These are phyloP conservation scores for Nannizziopsis arthrosporioides DNA, from an alignment of 2,329 filamentous ascomycete species.

Conservation along the genomic window DNA sequence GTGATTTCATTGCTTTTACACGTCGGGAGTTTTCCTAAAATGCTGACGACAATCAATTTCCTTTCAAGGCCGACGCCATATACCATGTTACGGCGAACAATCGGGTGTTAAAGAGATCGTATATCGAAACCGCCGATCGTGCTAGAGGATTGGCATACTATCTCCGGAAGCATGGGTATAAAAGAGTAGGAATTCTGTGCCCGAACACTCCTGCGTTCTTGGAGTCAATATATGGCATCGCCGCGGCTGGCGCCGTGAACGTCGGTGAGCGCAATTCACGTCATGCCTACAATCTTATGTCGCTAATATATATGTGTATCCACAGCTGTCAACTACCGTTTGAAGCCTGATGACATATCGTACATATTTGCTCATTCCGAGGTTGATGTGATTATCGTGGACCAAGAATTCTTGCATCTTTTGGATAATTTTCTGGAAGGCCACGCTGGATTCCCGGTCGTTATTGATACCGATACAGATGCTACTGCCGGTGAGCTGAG, in stretches of 20 bases:
- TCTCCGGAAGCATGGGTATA: constrained; percentile 59
- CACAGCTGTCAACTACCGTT: constrained; percentile 53
- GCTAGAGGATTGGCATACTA: constrained; percentile 82
- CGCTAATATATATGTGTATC: neutral
- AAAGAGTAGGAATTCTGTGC: constrained; percentile 70
- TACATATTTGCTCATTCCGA: constrained; percentile 87
- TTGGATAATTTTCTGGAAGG: constrained; percentile 53
- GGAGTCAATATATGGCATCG: constrained; percentile 78
- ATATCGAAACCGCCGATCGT: constrained; percentile 72
- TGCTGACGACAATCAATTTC: neutral
- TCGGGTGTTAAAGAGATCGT: constrained; percentile 61
- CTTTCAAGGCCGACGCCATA: constrained; percentile 58
- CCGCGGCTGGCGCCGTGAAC: constrained; percentile 65
- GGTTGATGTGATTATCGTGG: constrained; percentile 76
- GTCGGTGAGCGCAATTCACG: constrained; percentile 39
- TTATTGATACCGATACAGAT: constrained; percentile 79
- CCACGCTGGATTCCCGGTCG: constrained; percentile 54
- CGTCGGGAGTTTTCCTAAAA: neutral
- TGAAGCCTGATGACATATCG: constrained; percentile 72
- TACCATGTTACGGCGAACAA: constrained; percentile 74
- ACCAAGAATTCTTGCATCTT: constrained; percentile 63
- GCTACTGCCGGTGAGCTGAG: constrained; percentile 58
- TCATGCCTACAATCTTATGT: neutral
- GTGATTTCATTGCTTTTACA: constrained; percentile 13
- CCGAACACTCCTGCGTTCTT: constrained; percentile 94